Percentiles rank a stretch among this genome's conserved stretches.
phyloP scores from a whole-genome alignment of 345 rosid species.

The Gossypium rotundifolium region DNA sequence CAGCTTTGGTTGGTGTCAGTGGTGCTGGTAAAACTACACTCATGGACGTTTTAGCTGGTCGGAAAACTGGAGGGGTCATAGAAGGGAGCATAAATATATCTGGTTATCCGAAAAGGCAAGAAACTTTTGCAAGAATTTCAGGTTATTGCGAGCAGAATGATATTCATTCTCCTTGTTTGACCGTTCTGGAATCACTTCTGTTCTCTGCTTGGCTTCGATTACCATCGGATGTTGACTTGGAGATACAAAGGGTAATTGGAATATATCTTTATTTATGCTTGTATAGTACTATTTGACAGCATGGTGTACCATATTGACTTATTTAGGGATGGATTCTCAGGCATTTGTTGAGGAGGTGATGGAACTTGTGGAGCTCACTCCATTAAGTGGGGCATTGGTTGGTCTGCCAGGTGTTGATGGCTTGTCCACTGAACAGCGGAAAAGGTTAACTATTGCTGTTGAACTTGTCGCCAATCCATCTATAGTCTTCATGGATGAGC shows the following conservation, averaged over 20 bases:
- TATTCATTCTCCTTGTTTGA: slow-evolving; percentile 91
- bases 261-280: background rate
- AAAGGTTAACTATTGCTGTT: slow-evolving; percentile 88
- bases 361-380: slow-evolving; percentile 92
- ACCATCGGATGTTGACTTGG: slow-evolving; percentile 63
- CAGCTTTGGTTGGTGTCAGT: slow-evolving; percentile 95
- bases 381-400: slow-evolving; percentile 76
- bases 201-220: slow-evolving; percentile 96
- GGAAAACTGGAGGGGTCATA: slow-evolving; percentile 88
- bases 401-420: slow-evolving; percentile 98
- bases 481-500: slow-evolving; percentile 97
- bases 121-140: slow-evolving; percentile 92
- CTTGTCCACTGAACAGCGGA: slow-evolving; percentile 91
- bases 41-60: slow-evolving; percentile 98
- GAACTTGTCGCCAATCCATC: slow-evolving; percentile 98
- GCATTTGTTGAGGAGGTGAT: slow-evolving; percentile 97
- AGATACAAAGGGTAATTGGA: slow-evolving; percentile 66
- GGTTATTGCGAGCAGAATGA: slow-evolving; percentile 99
- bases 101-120: slow-evolving; percentile 88
- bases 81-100: slow-evolving; percentile 82
- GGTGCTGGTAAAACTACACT: slow-evolving; percentile 99
- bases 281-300: background rate
- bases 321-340: slow-evolving; percentile 33
- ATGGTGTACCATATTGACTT: slow-evolving; percentile 19
- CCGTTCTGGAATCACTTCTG: slow-evolving; percentile 85